Conservation (phyloP, 2,329 filamentous ascomycete genomes). For the Botrytis byssoidea region DNA sequence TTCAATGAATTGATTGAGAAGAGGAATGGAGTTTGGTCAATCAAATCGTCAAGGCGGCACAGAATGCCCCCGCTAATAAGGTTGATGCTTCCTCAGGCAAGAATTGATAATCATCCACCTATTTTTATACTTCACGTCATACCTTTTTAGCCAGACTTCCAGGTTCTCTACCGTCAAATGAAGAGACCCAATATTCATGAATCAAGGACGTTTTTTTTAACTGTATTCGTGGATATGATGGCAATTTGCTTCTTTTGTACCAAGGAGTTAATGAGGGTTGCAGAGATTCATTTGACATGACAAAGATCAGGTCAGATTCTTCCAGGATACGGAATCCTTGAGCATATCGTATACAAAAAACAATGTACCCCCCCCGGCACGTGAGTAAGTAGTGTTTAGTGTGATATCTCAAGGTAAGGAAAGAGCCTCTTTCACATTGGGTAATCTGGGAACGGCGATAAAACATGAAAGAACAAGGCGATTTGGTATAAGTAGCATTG, state of each 20-base stretch:
- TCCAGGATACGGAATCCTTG: background rate
- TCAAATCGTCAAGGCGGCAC: conserved; percentile 17
- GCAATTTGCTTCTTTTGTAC: background rate
- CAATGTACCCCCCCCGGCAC: background rate
- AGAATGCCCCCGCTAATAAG: conserved; percentile 21
- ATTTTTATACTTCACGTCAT: conserved; percentile 9
- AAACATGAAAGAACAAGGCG: background rate
- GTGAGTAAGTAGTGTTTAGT: background rate
- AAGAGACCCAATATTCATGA: background rate
- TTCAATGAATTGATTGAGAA: conserved; percentile 11
- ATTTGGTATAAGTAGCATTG: background rate
- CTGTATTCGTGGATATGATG: background rate
- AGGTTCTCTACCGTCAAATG: background rate
- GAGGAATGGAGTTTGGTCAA: conserved; percentile 17
- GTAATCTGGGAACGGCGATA: background rate
- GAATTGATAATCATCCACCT: background rate
- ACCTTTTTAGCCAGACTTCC: background rate
- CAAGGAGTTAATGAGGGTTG: background rate
- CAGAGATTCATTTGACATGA: background rate
- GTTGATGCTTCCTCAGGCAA: background rate
- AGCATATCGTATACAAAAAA: background rate
- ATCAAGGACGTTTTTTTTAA: background rate
- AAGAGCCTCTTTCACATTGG: background rate
- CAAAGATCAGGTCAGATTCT: background rate
- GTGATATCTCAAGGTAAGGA: background rate